phyloP scores from a whole-genome alignment of 2,329 filamentous ascomycete genomes.

The Apiospora hydei region DNA sequence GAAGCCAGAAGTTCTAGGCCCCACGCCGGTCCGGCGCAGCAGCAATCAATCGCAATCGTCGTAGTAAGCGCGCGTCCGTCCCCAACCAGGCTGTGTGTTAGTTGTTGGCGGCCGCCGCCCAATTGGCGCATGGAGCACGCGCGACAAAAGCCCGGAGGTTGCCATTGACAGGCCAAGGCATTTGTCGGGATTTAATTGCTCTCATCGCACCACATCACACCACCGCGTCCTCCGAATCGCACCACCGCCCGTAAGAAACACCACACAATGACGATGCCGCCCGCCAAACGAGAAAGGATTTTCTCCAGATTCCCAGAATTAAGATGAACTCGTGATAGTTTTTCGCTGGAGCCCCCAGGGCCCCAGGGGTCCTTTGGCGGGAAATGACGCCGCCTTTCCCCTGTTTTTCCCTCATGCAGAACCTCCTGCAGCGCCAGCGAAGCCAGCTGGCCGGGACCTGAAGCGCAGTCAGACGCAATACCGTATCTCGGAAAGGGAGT shows the following conservation, averaged over 20 bases:
- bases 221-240: neutral
- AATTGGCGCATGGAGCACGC: neutral
- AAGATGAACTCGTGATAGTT: conserved; percentile 6
- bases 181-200: neutral
- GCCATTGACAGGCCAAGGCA: neutral
- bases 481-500: neutral
- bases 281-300: conserved; percentile 13
- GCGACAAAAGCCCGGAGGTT: neutral
- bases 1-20: neutral
- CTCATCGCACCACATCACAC: conserved; percentile 10
- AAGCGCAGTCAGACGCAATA: neutral
- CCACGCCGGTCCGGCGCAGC: conserved; percentile 4
- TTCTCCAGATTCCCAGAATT: conserved; percentile 20
- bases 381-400: neutral
- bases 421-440: neutral
- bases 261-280: neutral
- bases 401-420: conserved; percentile 2
- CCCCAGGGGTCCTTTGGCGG: neutral
- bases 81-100: neutral
- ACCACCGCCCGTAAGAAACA: neutral
- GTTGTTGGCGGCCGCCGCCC: neutral
- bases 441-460: neutral
- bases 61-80: neutral
- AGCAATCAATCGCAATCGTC: neutral
- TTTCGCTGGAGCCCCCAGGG: neutral